phyloP scores from a whole-genome alignment of 2,329 filamentous ascomycete genomes.

The Monosporascus sp. region DNA sequence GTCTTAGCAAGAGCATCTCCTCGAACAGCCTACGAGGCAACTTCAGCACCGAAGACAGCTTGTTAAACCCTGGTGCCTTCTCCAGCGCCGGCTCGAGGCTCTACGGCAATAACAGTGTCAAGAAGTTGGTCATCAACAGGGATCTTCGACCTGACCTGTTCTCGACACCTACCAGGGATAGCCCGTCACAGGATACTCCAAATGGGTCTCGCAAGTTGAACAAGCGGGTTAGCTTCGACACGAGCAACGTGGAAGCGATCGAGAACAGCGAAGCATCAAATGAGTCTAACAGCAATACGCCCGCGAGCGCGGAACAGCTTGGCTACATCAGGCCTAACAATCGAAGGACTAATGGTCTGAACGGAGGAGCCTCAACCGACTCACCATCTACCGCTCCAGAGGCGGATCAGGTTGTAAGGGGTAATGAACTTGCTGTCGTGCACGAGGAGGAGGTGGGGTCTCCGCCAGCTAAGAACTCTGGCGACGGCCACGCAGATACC shows the following conservation, averaged over 20 bases:
- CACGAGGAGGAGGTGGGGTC: conserved; percentile 59
- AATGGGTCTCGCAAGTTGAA: conserved; percentile 54
- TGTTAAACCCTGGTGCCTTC: conserved; percentile 81
- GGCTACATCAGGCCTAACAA: conserved; percentile 53
- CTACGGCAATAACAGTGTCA: conserved; percentile 68
- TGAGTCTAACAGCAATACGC: conserved; percentile 40
- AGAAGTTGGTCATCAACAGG: conserved; percentile 89
- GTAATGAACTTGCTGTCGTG: conserved; percentile 74
- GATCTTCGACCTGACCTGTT: conserved; percentile 72
- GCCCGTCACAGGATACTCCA: conserved; percentile 33
- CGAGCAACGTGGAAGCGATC: conserved; percentile 46
- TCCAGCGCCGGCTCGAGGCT: conserved; percentile 61
- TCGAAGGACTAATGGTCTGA: conserved; percentile 32
- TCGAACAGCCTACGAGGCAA: conserved; percentile 79
- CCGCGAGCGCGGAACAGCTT: conserved; percentile 49
- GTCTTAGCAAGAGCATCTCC: conserved; percentile 82
- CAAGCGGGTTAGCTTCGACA: conserved; percentile 92
- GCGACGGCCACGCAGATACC: conserved; percentile 31
- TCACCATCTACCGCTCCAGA: conserved; percentile 44
- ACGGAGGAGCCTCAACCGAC: conserved; percentile 38
- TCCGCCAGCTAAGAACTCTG: conserved; percentile 25
- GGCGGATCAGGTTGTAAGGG: conserved; percentile 62
- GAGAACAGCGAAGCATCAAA: conserved; percentile 42
- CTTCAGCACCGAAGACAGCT: conserved; percentile 78
- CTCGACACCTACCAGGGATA: conserved; percentile 54